Evolutionary conservation across 2,329 filamentous ascomycete genomes (phyloP), one percentile per base, ranked within the genome.

Genomic region (Seiridium unicorne): DNA sequence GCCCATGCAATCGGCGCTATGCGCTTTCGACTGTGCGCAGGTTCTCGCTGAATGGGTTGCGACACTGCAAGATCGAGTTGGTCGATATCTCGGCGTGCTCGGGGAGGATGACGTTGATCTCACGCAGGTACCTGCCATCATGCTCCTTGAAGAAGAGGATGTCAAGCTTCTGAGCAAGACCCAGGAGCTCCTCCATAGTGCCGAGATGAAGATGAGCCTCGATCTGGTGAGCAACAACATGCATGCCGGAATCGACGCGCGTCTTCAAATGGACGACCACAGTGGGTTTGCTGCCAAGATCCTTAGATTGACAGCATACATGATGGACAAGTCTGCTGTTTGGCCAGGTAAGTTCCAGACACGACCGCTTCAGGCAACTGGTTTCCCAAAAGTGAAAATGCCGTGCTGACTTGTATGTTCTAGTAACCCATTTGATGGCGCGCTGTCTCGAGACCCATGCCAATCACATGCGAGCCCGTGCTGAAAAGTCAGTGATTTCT

Each of bases 41-140:
- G 92, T 98, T 1, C 84, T 99, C 38, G 92, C 92, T 0, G 94
- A 98, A 75, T 99, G 94, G 94, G 85, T 95, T 46, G 91, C 91
- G 4, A 95, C 93, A 1, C 86, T 98, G 3, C 95, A 99, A 73
- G 93, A 97, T 70, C 89, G 95, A 7, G 90, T 97, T n/a, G 94
- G 94, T 0, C 87, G 88, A 4, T 96, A 95, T 68, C 75, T 98
- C 5, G 94, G 94, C 4, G 87, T 97, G 5, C 83, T 98, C 1
- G 94, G 94, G 10, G 89, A 90, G 61, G 91, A 96, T 64, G 84
- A 90, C 0, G 85, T 95, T 40, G 92, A 97, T 68, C 83, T 92
- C 56, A 81, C 82, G 0, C 89, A 93, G 66, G 90, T 96, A 6
- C 92, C 93, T 2, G 92, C 89, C 2, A 90, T 96, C 60, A 92